These are phyloP conservation scores for Starmerella asiatica DNA, from an alignment of 805 yeast genomes.

Conservation along the genomic window DNA sequence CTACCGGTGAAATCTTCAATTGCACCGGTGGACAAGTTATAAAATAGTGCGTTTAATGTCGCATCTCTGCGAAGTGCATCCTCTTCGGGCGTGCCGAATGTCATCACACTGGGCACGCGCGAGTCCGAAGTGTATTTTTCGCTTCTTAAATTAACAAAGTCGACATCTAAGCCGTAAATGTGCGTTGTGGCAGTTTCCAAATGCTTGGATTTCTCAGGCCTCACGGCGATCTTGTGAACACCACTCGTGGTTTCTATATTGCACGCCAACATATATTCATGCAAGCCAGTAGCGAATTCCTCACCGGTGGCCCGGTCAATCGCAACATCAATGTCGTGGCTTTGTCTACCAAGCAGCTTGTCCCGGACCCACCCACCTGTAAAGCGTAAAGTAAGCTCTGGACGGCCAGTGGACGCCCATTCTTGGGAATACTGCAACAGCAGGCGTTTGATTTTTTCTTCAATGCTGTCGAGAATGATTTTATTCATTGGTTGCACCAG, in stretches of 20 bases:
- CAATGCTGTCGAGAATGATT: slow-evolving; percentile 23
- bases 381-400: slow-evolving; percentile 46
- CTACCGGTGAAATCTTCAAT: slow-evolving; percentile 75
- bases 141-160: slow-evolving; percentile 80
- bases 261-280: slow-evolving; percentile 31
- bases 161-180: slow-evolving; percentile 71
- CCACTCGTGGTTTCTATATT: slow-evolving; percentile 23
- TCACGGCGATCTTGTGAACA: slow-evolving; percentile 72
- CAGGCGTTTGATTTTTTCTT: slow-evolving; percentile 23
- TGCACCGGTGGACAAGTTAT: slow-evolving; percentile 50
- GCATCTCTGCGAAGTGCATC: slow-evolving; percentile 94
- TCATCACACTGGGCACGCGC: slow-evolving; percentile 62
- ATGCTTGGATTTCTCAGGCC: slow-evolving; percentile 94
- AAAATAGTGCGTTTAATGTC: slow-evolving; percentile 82
- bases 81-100: slow-evolving; percentile 78
- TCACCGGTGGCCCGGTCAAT: slow-evolving; percentile 76
- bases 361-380: slow-evolving; percentile 99
- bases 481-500: too few relatives aligned
- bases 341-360: slow-evolving; percentile 63
- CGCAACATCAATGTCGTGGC: slow-evolving; percentile 87
- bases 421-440: slow-evolving; percentile 25
- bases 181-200: slow-evolving; percentile 92
- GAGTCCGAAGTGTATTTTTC: slow-evolving; percentile 76
- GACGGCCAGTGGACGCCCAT: slow-evolving; percentile 17
- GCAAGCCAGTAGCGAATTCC: slow-evolving; percentile 59